A percentile compares a stretch with the other conserved stretches of the same genome.
Evolutionary conservation across 208 protist genomes (phyloP).

Genomic region (Porcisia hertigi): DNA sequence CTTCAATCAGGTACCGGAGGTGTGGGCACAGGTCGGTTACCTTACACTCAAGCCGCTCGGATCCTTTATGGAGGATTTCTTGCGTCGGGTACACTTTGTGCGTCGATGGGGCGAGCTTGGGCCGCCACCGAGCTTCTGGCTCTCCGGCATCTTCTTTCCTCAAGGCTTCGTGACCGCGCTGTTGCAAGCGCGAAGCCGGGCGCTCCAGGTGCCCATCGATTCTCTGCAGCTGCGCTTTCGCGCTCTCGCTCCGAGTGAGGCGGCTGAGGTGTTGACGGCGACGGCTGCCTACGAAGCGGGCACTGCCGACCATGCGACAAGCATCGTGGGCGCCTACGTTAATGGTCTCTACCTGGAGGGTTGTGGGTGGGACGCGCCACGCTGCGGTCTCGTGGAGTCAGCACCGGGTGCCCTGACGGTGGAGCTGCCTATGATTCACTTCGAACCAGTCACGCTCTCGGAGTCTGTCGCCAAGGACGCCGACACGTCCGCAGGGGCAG

Average conservation of each 20-base stretch:
- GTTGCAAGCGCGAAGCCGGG: conserved; percentile 86
- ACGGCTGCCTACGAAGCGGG: conserved; percentile 29
- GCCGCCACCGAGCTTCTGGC: conserved; percentile 91
- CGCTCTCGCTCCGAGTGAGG: conserved; percentile 37
- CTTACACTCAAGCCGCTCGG: conserved; percentile 94
- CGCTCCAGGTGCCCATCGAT: conserved; percentile 88
- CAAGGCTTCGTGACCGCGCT: conserved; percentile 93
- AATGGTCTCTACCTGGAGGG: conserved; percentile 93
- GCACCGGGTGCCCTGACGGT: conserved; percentile 81
- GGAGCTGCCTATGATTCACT: conserved; percentile 84
- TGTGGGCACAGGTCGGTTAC: conserved; percentile 90
- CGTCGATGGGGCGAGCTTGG: conserved; percentile 88
- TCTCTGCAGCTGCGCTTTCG: conserved; percentile 75
- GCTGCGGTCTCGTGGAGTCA: conserved; percentile 72
- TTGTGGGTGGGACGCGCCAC: conserved; percentile 60
- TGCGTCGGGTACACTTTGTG: conserved; percentile 91
- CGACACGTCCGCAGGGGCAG: conserved; percentile 7
- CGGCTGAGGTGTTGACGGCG: conserved; percentile 21
- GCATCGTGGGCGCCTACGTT: conserved; percentile 82
- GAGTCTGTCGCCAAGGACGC: neutral
- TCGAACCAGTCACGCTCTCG: conserved; percentile 78
- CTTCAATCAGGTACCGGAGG: conserved; percentile 91
- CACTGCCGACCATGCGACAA: conserved; percentile 26
- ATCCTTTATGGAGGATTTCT: conserved; percentile 93
- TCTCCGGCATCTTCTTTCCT: conserved; percentile 98